A percentile compares a stretch with the other conserved stretches of the same genome.
Evolutionary conservation across 768 basidiomycete species (phyloP).

Genomic region (Artomyces pyxidatus): DNA sequence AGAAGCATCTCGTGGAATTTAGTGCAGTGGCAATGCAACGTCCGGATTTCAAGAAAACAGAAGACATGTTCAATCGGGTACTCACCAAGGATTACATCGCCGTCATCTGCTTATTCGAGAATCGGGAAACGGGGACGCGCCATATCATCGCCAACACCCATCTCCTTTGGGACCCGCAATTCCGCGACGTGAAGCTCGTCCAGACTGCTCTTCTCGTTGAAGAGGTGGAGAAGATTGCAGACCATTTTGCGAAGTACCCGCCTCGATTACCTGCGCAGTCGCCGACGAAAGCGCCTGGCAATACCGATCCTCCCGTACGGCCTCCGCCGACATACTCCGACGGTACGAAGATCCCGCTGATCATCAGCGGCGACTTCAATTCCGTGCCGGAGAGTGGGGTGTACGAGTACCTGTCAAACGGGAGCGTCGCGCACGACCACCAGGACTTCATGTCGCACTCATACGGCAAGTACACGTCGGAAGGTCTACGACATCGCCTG

Average conservation of each 20-base stretch:
- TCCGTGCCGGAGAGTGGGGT: conserved; percentile 81
- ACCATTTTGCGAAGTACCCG: conserved; percentile 79
- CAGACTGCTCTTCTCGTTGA: conserved; percentile 90
- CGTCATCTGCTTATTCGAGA: conserved; percentile 80
- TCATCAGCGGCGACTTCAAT: conserved; percentile 96
- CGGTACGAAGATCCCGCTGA: conserved; percentile 80
- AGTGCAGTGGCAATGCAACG: conserved; percentile 88
- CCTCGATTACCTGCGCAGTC: conserved; percentile 39
- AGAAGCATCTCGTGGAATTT: conserved; percentile 92
- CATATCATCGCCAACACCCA: conserved; percentile 88
- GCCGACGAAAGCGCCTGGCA: conserved; percentile 21
- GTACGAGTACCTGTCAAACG: conserved; percentile 81
- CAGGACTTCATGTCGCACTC: conserved; percentile 87
- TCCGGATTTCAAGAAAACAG: conserved; percentile 91
- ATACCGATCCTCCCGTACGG: conserved; percentile 34
- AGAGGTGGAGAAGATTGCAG: conserved; percentile 84
- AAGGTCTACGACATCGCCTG: conserved; percentile 75
- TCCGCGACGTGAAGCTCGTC: conserved; percentile 94
- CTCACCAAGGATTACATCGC: conserved; percentile 93
- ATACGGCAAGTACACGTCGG: conserved; percentile 89
- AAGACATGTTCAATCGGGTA: conserved; percentile 99
- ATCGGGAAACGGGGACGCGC: conserved; percentile 77
- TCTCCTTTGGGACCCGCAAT: conserved; percentile 88
- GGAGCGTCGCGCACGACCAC: conserved; percentile 63
- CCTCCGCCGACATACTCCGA: conserved; percentile 69